A percentile compares a stretch with the other conserved stretches of the same genome.
Evolutionary conservation across 441 rosid species (phyloP).

Genomic region (Brassica balearica): DNA sequence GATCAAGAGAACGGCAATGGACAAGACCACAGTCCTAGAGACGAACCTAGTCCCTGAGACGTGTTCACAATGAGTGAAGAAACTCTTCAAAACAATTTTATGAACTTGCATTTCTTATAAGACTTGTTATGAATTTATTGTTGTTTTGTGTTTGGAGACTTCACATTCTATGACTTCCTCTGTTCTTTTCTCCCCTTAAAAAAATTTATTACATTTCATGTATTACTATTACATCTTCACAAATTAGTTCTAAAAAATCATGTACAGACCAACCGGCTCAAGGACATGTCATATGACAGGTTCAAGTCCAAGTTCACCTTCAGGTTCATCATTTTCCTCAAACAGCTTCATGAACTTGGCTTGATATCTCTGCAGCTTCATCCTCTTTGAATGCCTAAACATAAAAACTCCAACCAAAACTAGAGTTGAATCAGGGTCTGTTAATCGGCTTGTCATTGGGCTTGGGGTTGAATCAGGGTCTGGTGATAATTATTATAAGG

Average conservation of each 20-base stretch:
- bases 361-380: slow-evolving; percentile 53
- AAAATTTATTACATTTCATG: no score
- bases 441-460: no score
- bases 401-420: slow-evolving; percentile 21
- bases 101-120: neutral
- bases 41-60: slow-evolving; percentile 24
- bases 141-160: neutral
- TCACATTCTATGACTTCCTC: neutral
- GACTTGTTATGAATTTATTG: neutral
- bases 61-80: slow-evolving; percentile 15
- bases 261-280: no score
- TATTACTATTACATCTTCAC: no score
- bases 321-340: slow-evolving; percentile 92
- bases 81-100: neutral
- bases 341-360: slow-evolving; percentile 86
- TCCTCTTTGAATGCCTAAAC: slow-evolving; percentile 63
- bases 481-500: no score
- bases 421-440: no score
- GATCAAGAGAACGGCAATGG: slow-evolving; percentile 49
- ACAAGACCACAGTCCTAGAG: slow-evolving; percentile 45
- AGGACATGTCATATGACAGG: slow-evolving; percentile 21
- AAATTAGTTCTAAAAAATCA: no score
- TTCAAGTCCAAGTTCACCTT: slow-evolving; percentile 81
- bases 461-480: no score
- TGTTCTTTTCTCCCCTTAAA: neutral